Conservation (phyloP, 2,329 filamentous ascomycete species). For the Colletotrichum lini region DNA sequence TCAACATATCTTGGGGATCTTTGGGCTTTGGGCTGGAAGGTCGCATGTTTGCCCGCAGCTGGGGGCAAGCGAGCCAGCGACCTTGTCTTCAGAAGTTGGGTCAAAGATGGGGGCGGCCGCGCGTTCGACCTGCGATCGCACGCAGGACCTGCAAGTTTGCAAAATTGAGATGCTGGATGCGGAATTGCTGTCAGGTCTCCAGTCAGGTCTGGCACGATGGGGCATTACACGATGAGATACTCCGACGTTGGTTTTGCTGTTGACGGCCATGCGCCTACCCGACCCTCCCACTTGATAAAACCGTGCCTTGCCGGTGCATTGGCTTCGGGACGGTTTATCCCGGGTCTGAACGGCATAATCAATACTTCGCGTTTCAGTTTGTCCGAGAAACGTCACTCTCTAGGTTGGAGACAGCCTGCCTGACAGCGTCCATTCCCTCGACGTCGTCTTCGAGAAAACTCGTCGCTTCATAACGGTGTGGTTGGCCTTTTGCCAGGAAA, state of each 20-base stretch:
- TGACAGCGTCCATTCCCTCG: constrained; percentile 48
- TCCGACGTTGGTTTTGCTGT: neutral
- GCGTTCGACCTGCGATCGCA: neutral
- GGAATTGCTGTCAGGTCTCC: neutral
- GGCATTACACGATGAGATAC: neutral
- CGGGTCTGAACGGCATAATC: neutral
- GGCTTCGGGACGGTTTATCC: constrained; percentile 7
- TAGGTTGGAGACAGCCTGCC: constrained; percentile 45
- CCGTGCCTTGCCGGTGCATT: neutral
- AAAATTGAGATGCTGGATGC: neutral
- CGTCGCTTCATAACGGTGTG: constrained; percentile 50
- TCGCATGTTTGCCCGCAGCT: constrained; percentile 3
- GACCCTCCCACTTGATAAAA: constrained; percentile 15
- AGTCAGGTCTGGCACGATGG: too few species aligned
- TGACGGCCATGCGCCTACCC: constrained; percentile 1
- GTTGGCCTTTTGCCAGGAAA: constrained; percentile 47
- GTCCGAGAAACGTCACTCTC: constrained; percentile 38
- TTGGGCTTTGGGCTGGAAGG: neutral
- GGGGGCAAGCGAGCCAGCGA: neutral
- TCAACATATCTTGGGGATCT: neutral
- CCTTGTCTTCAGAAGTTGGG: neutral
- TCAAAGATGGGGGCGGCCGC: neutral
- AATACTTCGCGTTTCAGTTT: neutral
- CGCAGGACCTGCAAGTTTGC: neutral
- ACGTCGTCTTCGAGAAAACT: constrained; percentile 50